These are phyloP conservation scores for Dendrobium chrysotoxum DNA, from an alignment of 106 monocot genomes.

Conservation along the genomic window DNA sequence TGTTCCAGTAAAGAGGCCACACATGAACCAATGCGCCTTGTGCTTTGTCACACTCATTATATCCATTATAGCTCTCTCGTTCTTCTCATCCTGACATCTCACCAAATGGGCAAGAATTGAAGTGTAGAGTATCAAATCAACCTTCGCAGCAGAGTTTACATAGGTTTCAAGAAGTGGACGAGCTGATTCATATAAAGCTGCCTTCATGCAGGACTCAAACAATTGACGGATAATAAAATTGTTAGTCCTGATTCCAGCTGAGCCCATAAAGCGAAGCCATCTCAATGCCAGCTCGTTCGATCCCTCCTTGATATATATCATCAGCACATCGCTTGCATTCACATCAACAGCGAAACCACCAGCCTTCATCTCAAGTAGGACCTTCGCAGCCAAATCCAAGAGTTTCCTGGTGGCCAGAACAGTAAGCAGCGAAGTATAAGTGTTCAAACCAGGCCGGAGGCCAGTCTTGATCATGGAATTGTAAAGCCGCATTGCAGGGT, in stretches of 20 bases:
- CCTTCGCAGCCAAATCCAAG: constrained; percentile 83
- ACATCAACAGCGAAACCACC: constrained; percentile 81
- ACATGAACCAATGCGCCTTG: constrained; percentile 86
- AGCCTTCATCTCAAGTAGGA: constrained; percentile 89
- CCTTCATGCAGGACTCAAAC: constrained; percentile 91
- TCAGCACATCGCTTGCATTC: constrained; percentile 85
- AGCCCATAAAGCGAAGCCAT: constrained; percentile 92
- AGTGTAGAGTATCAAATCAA: constrained; percentile 89
- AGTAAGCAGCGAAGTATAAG: constrained; percentile 53
- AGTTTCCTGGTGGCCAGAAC: constrained; percentile 69
- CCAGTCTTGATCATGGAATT: constrained; percentile 77
- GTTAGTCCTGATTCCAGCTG: constrained; percentile 82
- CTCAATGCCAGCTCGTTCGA: constrained; percentile 67
- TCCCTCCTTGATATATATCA: constrained; percentile 89
- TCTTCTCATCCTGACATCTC: constrained; percentile 70
- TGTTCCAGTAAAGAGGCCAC: constrained; percentile 75
- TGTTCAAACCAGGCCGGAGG: constrained; percentile 59
- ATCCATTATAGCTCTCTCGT: constrained; percentile 72
- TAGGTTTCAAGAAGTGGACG: constrained; percentile 73
- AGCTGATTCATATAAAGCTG: constrained; percentile 60
- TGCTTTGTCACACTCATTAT: constrained; percentile 68
- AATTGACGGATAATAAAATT: constrained; percentile 86
- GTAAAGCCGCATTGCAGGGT: constrained; percentile 69
- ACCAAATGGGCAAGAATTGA: constrained; percentile 89
- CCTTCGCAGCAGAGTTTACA: constrained; percentile 59